Percentiles rank a stretch among this genome's conserved stretches.
These are phyloP conservation scores for Sutorius australiensis DNA, from an alignment of 768 basidiomycete genomes.

Conservation along the genomic window DNA sequence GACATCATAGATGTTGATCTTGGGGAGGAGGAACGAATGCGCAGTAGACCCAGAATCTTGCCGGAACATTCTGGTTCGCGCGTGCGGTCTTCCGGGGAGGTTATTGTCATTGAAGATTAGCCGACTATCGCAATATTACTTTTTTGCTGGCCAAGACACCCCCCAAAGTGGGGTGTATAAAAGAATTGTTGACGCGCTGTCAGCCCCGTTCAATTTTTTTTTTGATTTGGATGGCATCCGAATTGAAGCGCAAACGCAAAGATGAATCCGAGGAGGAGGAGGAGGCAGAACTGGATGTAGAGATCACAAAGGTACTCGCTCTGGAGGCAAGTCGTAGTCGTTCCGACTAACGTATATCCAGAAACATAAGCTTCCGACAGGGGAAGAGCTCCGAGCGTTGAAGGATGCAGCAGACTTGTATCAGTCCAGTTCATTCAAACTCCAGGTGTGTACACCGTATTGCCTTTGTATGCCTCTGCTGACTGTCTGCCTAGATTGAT, in stretches of 20 bases:
- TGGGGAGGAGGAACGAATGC: conserved; percentile 25
- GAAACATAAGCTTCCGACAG: conserved; percentile 54
- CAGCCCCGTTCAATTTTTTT: not conserved
- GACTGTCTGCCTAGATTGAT: conserved; percentile 55
- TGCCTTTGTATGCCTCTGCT: not conserved
- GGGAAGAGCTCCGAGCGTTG: conserved; percentile 65
- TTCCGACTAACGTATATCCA: conserved; percentile 2
- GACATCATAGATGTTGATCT: conserved; percentile 30
- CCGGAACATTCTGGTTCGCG: conserved; percentile 10
- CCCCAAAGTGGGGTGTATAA: conserved; percentile 10
- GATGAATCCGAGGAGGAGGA: conserved; percentile 5
- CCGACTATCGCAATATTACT: not conserved
- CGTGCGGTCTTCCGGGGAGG: conserved; percentile 33
- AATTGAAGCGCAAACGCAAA: conserved; percentile 29
- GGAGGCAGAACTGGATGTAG: not conserved
- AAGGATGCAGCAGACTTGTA: conserved; percentile 74
- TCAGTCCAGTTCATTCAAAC: conserved; percentile 76
- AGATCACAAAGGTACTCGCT: conserved; percentile 15
- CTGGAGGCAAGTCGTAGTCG: not conserved
- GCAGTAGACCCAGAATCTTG: conserved; percentile 17
- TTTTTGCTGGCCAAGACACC: not conserved
- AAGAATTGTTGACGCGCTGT: not conserved
- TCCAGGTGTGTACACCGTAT: conserved; percentile 55
- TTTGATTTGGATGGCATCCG: conserved; percentile 17
- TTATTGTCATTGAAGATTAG: conserved; percentile 45